phyloP scores from a whole-genome alignment of 495 filamentous ascomycete genomes.

The Trichoderma orchidacearum region DNA sequence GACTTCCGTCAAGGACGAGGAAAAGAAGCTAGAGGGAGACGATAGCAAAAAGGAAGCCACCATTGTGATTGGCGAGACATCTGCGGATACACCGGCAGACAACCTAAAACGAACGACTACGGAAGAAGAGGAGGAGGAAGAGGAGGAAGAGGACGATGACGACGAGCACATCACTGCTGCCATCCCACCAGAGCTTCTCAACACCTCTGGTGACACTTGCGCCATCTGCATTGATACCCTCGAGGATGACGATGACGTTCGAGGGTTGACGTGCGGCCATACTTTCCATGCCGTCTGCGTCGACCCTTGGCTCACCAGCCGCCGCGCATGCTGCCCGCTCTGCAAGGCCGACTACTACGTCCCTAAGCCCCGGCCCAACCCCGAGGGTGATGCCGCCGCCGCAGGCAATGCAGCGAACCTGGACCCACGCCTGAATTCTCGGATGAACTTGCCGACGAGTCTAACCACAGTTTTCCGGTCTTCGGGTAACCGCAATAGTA shows the following conservation, averaged over 20 bases:
- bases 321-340: constrained; percentile 88
- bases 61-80: neutral
- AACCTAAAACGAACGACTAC: neutral
- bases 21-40: neutral
- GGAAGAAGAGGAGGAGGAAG: constrained; percentile 16
- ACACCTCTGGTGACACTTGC: constrained; percentile 84
- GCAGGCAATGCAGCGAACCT: constrained; percentile 9
- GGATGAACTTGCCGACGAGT: constrained; percentile 26
- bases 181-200: constrained; percentile 67
- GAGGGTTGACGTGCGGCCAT: constrained; percentile 86
- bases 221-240: constrained; percentile 91
- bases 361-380: constrained; percentile 56
- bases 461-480: constrained; percentile 10
- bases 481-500: neutral
- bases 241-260: constrained; percentile 90
- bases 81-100: neutral
- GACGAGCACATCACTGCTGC: constrained; percentile 76
- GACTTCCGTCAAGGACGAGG: neutral
- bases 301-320: constrained; percentile 89
- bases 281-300: constrained; percentile 92
- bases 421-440: constrained; percentile 14
- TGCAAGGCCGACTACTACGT: constrained; percentile 96
- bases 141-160: constrained; percentile 61
- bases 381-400: constrained; percentile 18
- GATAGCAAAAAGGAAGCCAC: neutral